Base-by-base conservation (phyloP, 805 yeast species). In the Saccharomycopsis sp. region DNA sequence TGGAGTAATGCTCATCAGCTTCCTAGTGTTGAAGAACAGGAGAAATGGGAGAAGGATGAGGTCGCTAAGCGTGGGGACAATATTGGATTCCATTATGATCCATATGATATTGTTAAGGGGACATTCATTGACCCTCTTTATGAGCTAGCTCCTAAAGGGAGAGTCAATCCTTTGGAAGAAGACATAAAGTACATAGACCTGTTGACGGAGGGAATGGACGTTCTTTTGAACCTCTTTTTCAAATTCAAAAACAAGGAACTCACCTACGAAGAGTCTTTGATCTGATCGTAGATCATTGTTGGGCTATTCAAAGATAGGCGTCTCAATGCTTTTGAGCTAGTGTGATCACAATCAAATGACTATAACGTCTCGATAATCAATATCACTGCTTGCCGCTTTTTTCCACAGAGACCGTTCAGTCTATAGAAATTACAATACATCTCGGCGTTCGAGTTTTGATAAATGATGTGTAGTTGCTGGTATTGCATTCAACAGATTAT, bases 1-100 rank as follows among this genome's bases (percentile, higher is more conserved):
- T 81, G 83, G 81, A 71, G 81, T 1, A 73, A 74, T 15, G 69
- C 69, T 29, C 68, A 65, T 24, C 14, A 61, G 9, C 64, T 79
- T 24, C 84, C 84, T 1, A 50, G 73, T 0, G 60, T 64, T 15
- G 71, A 71, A 24, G 77, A 73, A 23, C 81, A 78, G 64, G 57
- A 55, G 18, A 57, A 64, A 7, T 75, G 78, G 75, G 74, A 70
- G 37, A 20, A 58, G 58, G 64, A 56, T 24, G 40, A 24, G 24
- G 60, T 41, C 2, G 51, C 14, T 1, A 37, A 52, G 23, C 8
- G 14, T 14, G 59, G 60, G 14, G 50, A 57, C 29, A 53, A 59
- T 41, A n/a, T 53, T 29, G 62, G 52, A 23, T 59, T 57, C 47
- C 62, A 59, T 44, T 54, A 59, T 21, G 51, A 34, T 20, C 46